Percentiles rank a stretch among this genome's conserved stretches.
Conservation (phyloP, 2,329 filamentous ascomycete genomes). For the Fusarium sarcochroum region DNA sequence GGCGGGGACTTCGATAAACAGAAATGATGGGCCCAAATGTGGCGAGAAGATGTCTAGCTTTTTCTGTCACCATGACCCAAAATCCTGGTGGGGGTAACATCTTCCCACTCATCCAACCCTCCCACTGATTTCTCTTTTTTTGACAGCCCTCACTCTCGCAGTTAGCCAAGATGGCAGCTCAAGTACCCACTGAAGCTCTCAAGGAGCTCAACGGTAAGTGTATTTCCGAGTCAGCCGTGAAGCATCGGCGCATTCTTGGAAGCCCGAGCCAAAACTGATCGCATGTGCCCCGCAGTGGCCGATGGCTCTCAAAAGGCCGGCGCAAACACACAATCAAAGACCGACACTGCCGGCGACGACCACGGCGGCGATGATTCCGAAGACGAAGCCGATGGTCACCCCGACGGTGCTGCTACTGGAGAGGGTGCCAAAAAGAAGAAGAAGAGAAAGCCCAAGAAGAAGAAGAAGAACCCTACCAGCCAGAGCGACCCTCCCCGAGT, state of each 20-base stretch:
- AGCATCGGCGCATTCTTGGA: slow-evolving; percentile 1
- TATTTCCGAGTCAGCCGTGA: not conserved
- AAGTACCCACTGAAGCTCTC: slow-evolving; percentile 60
- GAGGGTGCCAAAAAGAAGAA: slow-evolving; percentile 62
- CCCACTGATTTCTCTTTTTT: slow-evolving; percentile 44
- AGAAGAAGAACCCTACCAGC: slow-evolving; percentile 80
- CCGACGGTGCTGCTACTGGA: slow-evolving; percentile 55
- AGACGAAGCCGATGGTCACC: slow-evolving; percentile 63
- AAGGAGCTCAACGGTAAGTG: slow-evolving; percentile 59
- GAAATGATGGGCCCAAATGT: not conserved
- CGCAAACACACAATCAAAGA: slow-evolving; percentile 58
- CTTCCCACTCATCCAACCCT: slow-evolving; percentile 36
- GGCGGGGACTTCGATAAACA: slow-evolving; percentile 34
- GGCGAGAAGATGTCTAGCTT: not conserved
- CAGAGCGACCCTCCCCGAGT: slow-evolving; percentile 83
- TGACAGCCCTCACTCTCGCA: slow-evolving; percentile 31
- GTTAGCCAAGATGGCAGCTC: slow-evolving; percentile 59
- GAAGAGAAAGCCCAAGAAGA: slow-evolving; percentile 89
- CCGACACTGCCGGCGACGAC: slow-evolving; percentile 57
- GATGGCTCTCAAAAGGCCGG: slow-evolving; percentile 57
- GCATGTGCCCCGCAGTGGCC: slow-evolving; percentile 53
- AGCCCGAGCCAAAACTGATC: slow-evolving; percentile 13
- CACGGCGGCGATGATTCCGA: slow-evolving; percentile 68
- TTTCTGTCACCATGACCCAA: slow-evolving; percentile 37
- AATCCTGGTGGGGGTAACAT: slow-evolving; percentile 46